Evolutionary conservation across 192 early-diverging fungal species (phyloP).

Genomic region (Podila verticillata): DNA sequence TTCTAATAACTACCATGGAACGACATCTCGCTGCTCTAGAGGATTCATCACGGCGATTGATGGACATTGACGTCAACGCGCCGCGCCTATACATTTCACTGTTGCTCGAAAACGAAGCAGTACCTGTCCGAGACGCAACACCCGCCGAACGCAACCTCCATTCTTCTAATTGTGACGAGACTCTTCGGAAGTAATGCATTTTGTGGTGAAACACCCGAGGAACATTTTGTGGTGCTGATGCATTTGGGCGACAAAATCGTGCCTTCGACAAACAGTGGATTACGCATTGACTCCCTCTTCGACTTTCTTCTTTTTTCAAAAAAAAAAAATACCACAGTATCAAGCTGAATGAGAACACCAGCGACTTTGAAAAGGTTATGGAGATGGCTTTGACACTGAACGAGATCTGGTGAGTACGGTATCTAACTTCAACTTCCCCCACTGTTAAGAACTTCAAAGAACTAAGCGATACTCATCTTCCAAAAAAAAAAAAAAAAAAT

Average conservation of each 20-base stretch:
- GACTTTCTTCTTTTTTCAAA: neutral
- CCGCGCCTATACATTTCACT: slow-evolving; percentile 40
- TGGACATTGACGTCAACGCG: slow-evolving; percentile 21
- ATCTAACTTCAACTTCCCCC: too few relatives aligned
- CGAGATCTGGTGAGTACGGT: slow-evolving; percentile 32
- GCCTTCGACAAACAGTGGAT: neutral
- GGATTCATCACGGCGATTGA: slow-evolving; percentile 28
- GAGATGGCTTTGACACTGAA: slow-evolving; percentile 28
- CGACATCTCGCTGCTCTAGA: slow-evolving; percentile 23
- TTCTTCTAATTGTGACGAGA: slow-evolving; percentile 11
- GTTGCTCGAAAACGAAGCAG: slow-evolving; percentile 37
- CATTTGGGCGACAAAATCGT: too few relatives aligned
- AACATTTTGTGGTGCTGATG: too few relatives aligned
- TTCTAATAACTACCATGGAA: neutral
- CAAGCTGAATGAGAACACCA: slow-evolving; percentile 24
- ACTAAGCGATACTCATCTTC: too few relatives aligned
- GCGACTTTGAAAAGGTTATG: slow-evolving; percentile 36
- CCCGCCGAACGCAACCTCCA: slow-evolving; percentile 34
- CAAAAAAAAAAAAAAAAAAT: too few relatives aligned
- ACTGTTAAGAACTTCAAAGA: too few relatives aligned
- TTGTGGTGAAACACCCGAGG: too few relatives aligned
- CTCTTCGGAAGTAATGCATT: slow-evolving; percentile 17
- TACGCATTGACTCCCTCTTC: neutral
- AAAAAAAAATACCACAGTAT: slow-evolving; percentile 25
- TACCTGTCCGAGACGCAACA: slow-evolving; percentile 39